A percentile compares a stretch with the other conserved stretches of the same genome.
These are phyloP conservation scores for Stagonosporopsis rhizophila DNA, from an alignment of 2,329 filamentous ascomycete genomes.

Conservation along the genomic window DNA sequence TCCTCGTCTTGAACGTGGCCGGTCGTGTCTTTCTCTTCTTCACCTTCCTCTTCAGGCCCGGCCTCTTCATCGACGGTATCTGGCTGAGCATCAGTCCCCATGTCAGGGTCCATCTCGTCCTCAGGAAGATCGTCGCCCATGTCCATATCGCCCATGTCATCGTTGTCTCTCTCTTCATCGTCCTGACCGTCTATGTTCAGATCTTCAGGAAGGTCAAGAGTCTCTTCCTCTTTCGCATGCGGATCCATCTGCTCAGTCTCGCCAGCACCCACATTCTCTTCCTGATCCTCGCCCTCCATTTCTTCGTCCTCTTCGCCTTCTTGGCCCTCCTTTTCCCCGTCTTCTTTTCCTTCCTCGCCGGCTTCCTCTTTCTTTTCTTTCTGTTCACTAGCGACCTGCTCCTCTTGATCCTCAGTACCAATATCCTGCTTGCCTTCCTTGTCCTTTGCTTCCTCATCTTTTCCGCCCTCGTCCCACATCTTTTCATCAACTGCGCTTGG, in stretches of 20 bases:
- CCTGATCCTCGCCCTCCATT: slow-evolving; percentile 66
- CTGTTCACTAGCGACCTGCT: slow-evolving; percentile 56
- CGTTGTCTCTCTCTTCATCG: slow-evolving; percentile 64
- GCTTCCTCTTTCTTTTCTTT: slow-evolving; percentile 59
- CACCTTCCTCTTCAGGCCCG: slow-evolving; percentile 41
- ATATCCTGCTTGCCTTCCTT: slow-evolving; percentile 70
- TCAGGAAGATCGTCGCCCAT: slow-evolving; percentile 46
- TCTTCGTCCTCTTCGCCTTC: slow-evolving; percentile 65
- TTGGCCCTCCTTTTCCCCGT: slow-evolving; percentile 65
- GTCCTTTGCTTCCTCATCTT: slow-evolving; percentile 82
- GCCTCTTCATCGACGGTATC: slow-evolving; percentile 46
- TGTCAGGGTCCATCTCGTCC: slow-evolving; percentile 38
- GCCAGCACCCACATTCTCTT: slow-evolving; percentile 69
- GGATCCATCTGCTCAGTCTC: slow-evolving; percentile 73
- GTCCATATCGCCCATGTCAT: slow-evolving; percentile 46
- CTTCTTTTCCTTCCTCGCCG: slow-evolving; percentile 66
- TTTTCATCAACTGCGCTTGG: slow-evolving; percentile 94
- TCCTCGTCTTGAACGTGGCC: slow-evolving; percentile 48
- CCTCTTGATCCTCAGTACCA: slow-evolving; percentile 58
- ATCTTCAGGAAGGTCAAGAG: slow-evolving; percentile 84
- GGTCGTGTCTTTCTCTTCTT: slow-evolving; percentile 46
- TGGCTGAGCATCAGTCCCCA: slow-evolving; percentile 41
- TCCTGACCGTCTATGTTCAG: slow-evolving; percentile 79
- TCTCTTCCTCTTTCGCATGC: slow-evolving; percentile 80
- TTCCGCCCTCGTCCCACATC: slow-evolving; percentile 92